phyloP scores from a whole-genome alignment of 495 filamentous ascomycete genomes.

The Letharia columbiana region DNA sequence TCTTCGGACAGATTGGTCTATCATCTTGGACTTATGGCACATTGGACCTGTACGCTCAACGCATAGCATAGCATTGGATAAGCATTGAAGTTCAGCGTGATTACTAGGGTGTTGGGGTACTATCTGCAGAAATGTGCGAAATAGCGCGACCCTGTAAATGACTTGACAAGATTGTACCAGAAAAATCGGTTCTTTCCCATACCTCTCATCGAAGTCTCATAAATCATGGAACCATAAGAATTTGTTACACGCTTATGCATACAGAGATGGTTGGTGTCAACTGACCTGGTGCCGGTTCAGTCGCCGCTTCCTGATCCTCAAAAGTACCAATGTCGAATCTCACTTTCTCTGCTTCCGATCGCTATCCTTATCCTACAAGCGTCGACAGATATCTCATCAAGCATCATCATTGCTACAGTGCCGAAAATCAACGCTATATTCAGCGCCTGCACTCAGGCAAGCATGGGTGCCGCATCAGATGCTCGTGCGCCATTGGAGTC shows the following conservation, averaged over 20 bases:
- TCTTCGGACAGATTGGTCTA: background rate
- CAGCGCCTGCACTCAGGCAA: conserved; percentile 25
- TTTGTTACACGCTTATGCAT: background rate
- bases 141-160: background rate
- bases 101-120: background rate
- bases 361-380: background rate
- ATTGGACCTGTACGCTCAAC: background rate
- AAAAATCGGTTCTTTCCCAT: background rate
- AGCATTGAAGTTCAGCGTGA: background rate
- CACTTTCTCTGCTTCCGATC: background rate
- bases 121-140: background rate
- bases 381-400: conserved; percentile 8
- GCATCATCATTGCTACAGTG: conserved; percentile 1
- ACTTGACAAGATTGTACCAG: background rate
- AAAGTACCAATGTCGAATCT: background rate
- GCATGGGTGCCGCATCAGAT: conserved; percentile 7
- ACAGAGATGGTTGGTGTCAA: background rate
- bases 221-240: background rate
- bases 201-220: background rate
- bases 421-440: background rate
- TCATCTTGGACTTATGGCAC: background rate
- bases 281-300: background rate
- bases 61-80: conserved; percentile 1
- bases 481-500: conserved; percentile 13
- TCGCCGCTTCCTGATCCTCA: conserved; percentile 3